Evolutionary conservation across 139 green algal species (phyloP).

Genomic region (Chlamydomonas asymmetrica): DNA sequence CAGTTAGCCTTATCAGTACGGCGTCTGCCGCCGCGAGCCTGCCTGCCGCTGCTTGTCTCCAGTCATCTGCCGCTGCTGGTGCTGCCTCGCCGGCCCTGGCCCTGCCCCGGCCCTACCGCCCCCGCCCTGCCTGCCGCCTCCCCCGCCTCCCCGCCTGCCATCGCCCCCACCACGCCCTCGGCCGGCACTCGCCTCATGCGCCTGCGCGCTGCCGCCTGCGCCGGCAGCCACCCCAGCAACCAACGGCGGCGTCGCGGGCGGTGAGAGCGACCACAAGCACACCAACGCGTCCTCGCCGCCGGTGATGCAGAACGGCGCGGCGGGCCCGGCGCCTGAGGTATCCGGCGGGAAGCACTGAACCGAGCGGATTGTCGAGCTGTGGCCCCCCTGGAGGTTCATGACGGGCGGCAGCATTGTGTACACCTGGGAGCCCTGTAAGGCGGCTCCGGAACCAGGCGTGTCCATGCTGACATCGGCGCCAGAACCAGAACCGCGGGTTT

Average conservation of each 20-base stretch:
- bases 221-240: background rate
- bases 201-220: background rate
- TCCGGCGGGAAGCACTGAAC: slow-evolving; percentile 65
- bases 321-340: slow-evolving; percentile 1
- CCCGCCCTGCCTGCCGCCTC: background rate
- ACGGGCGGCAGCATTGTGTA: slow-evolving; percentile 40
- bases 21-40: no score
- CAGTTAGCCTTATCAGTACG: no score
- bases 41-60: no score
- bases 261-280: slow-evolving; percentile 50
- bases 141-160: background rate
- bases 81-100: background rate
- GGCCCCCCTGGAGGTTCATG: slow-evolving; percentile 53
- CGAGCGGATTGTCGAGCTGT: slow-evolving; percentile 62
- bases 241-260: no score
- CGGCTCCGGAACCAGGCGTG: background rate
- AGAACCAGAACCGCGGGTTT: no score
- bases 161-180: background rate
- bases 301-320: slow-evolving; percentile 40
- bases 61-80: background rate
- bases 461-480: no score
- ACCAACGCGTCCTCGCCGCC: slow-evolving; percentile 69
- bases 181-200: background rate
- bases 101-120: background rate
- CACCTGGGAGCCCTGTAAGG: background rate